Evolutionary conservation across 1,284 basidiomycete species (phyloP).

Genomic region (Heterobasidion occidentale): DNA sequence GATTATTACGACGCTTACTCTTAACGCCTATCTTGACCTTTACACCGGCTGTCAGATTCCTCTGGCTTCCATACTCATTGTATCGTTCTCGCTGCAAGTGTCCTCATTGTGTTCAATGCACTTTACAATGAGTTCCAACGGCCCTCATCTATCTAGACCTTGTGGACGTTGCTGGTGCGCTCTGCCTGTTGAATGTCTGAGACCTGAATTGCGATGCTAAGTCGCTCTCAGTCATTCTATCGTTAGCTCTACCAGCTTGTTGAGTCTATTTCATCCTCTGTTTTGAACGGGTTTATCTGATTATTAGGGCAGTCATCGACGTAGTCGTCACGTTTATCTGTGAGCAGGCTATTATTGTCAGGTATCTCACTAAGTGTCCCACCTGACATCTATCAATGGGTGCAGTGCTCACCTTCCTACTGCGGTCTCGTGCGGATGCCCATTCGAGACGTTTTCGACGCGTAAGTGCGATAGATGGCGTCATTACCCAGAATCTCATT

Average conservation of each 20-base stretch:
- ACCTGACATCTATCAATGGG: no score
- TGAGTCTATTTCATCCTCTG: slow-evolving; percentile 8
- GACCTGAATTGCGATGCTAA: no score
- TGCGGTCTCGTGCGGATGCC: slow-evolving; percentile 19
- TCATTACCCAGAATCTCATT: not conserved
- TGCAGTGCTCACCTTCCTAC: slow-evolving; percentile 19
- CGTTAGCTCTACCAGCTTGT: slow-evolving; percentile 14
- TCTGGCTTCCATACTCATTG: not conserved
- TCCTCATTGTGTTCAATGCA: no score
- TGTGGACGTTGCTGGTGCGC: no score
- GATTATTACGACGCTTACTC: no score
- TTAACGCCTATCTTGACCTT: not conserved
- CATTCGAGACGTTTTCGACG: slow-evolving; percentile 18
- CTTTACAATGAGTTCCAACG: no score
- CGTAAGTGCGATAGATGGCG: slow-evolving; percentile 5
- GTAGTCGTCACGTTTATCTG: slow-evolving; percentile 6
- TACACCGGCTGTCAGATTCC: not conserved
- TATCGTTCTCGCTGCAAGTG: no score
- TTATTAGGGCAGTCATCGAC: slow-evolving; percentile 11
- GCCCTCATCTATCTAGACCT: no score
- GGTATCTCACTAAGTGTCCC: not conserved
- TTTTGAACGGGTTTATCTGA: slow-evolving; percentile 12
- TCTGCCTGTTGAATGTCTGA: no score
- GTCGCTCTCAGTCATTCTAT: slow-evolving; percentile 6
- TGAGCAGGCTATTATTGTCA: slow-evolving; percentile 5